Evolutionary conservation across 2,329 filamentous ascomycete genomes (phyloP).

Genomic region (Colletotrichum chrysophilum): DNA sequence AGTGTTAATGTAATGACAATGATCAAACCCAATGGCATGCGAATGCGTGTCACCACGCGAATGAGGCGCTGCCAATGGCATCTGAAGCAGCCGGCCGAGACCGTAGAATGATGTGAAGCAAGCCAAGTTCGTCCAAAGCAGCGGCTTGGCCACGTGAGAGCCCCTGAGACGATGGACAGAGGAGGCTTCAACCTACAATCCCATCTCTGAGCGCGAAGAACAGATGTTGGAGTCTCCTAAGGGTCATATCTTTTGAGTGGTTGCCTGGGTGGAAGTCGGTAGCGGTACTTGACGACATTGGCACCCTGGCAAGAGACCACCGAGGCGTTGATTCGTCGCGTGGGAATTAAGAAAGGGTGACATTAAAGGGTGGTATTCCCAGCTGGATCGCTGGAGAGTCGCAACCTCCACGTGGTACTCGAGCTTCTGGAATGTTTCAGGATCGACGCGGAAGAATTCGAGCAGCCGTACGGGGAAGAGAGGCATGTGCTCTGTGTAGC

Average conservation of each 20-base stretch:
- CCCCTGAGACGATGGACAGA: background rate
- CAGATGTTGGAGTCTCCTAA: background rate
- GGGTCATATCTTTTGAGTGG: background rate
- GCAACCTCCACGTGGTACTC: background rate
- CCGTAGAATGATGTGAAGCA: background rate
- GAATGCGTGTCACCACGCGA: background rate
- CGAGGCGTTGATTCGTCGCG: background rate
- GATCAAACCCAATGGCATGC: background rate
- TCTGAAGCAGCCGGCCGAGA: background rate
- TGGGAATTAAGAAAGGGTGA: background rate
- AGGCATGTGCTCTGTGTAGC: background rate
- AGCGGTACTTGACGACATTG: background rate
- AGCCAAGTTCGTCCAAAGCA: background rate
- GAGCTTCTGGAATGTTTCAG: conserved; percentile 19
- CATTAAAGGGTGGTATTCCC: background rate
- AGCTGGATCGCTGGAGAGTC: background rate
- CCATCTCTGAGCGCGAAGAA: background rate
- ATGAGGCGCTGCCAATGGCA: background rate
- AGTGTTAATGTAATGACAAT: conserved; percentile 8
- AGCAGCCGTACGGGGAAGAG: background rate
- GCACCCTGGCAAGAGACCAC: background rate
- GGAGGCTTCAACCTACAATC: background rate
- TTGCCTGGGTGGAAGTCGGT: background rate
- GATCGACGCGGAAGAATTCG: background rate
- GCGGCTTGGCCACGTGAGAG: background rate